phyloP scores from a whole-genome alignment of 2,329 filamentous ascomycete genomes.

The Aspergillus neoniger region DNA sequence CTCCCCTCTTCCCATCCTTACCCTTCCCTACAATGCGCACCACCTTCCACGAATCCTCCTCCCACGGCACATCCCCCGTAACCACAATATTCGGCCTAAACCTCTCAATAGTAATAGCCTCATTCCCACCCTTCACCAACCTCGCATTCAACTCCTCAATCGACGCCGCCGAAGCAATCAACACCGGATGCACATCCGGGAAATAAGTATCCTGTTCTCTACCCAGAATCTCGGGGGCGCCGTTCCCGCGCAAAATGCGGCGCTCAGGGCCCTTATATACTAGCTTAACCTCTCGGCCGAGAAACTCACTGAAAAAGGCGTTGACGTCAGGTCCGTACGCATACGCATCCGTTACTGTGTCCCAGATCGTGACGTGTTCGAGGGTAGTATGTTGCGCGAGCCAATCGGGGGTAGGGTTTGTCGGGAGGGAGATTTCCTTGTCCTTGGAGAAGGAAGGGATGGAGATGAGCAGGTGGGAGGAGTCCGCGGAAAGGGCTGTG shows the following conservation, averaged over 20 bases:
- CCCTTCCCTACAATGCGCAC: slow-evolving; percentile 39
- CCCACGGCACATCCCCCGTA: slow-evolving; percentile 58
- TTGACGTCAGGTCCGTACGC: slow-evolving; percentile 57
- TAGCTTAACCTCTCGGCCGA: slow-evolving; percentile 57
- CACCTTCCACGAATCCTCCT: slow-evolving; percentile 65
- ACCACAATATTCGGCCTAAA: slow-evolving; percentile 67
- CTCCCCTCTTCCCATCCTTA: neutral
- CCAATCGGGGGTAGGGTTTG: slow-evolving; percentile 57
- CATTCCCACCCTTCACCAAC: slow-evolving; percentile 45
- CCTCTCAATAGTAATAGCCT: slow-evolving; percentile 60
- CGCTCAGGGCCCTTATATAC: slow-evolving; percentile 64
- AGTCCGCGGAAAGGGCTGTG: slow-evolving; percentile 51
- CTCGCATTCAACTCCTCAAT: slow-evolving; percentile 61
- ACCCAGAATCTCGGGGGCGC: slow-evolving; percentile 56
- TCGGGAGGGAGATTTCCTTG: slow-evolving; percentile 54
- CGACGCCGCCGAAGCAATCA: slow-evolving; percentile 58
- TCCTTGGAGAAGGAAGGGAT: slow-evolving; percentile 43
- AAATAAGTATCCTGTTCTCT: slow-evolving; percentile 58
- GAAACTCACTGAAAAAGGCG: slow-evolving; percentile 56
- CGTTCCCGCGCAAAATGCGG: slow-evolving; percentile 58
- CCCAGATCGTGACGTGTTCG: slow-evolving; percentile 59
- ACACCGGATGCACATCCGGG: slow-evolving; percentile 60
- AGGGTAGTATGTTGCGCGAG: slow-evolving; percentile 55
- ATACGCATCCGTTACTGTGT: slow-evolving; percentile 58
- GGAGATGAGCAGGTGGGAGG: slow-evolving; percentile 49